phyloP scores from a whole-genome alignment of 306 rosid species.

The apple (Malus domestica) region DNA sequence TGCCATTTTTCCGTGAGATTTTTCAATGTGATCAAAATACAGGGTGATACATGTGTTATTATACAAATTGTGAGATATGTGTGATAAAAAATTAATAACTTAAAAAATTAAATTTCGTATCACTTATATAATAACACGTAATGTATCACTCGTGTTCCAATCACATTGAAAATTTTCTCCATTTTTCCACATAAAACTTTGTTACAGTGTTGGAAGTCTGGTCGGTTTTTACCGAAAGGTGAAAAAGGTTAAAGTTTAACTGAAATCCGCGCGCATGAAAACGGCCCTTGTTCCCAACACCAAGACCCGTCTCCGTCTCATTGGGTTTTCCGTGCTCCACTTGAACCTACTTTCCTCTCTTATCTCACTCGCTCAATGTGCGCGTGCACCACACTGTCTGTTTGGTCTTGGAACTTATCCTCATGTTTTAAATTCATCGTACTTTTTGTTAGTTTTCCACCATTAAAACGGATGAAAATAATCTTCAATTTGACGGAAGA shows the following conservation, averaged over 20 bases:
- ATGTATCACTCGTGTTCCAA: accelerated
- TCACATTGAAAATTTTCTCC: accelerated
- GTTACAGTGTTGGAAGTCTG: not conserved
- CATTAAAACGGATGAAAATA: not conserved
- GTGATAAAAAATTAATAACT: too few species aligned
- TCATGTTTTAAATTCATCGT: not conserved
- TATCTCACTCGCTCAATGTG: not conserved
- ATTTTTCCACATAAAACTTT: not conserved
- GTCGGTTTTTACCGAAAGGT: not conserved
- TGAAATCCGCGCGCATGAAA: not conserved
- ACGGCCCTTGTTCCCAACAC: not conserved
- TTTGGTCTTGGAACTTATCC: not conserved
- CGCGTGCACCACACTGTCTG: not conserved
- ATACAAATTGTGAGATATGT: too few species aligned
- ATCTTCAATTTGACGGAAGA: not conserved
- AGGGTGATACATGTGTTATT: accelerated
- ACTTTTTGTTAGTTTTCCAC: not conserved
- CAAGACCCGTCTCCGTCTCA: slow-evolving; percentile 4
- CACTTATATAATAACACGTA: too few species aligned
- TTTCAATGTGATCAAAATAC: too few species aligned
- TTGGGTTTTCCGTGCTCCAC: slow-evolving; percentile 3
- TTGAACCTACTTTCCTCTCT: not conserved
- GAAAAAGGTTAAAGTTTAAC: slow-evolving; percentile 5
- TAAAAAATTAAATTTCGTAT: too few species aligned
- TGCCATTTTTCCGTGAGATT: too few species aligned